Percentiles rank a stretch among this genome's conserved stretches.
phyloP scores from a whole-genome alignment of 345 rosid species.

The Schrenkiella parvula region DNA sequence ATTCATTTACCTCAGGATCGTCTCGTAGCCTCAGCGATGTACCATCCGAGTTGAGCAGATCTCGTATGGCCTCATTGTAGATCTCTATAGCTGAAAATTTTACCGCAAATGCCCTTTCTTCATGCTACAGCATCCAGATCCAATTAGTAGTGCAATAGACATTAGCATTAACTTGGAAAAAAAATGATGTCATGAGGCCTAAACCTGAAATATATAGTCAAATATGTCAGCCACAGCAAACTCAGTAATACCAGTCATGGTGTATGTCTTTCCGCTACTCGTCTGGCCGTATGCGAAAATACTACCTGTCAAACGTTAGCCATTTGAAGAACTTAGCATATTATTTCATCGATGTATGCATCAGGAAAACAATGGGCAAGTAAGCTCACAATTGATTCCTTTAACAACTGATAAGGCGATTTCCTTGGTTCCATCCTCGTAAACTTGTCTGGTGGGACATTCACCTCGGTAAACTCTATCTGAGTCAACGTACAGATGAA shows the following conservation, averaged over 20 bases:
- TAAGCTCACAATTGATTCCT: conserved; percentile 83
- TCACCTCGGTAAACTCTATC: conserved; percentile 88
- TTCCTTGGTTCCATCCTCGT: conserved; percentile 76
- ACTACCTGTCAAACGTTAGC: conserved; percentile 53
- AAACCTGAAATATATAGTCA: conserved; percentile 72
- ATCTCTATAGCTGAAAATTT: conserved; percentile 96
- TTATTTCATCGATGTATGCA: neutral
- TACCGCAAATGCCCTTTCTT: conserved; percentile 83
- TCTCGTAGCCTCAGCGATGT: conserved; percentile 79
- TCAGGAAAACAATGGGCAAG: neutral
- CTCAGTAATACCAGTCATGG: conserved; percentile 90
- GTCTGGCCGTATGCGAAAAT: conserved; percentile 99
- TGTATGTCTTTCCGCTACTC: conserved; percentile 98
- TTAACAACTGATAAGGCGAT: conserved; percentile 80
- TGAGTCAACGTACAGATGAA: conserved; percentile 2
- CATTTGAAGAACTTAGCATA: neutral
- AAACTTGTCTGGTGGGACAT: conserved; percentile 66
- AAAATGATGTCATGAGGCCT: neutral
- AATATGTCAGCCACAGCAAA: conserved; percentile 82
- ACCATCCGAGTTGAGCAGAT: conserved; percentile 64
- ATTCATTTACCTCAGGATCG: conserved; percentile 68
- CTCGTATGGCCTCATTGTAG: conserved; percentile 91
- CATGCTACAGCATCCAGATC: conserved; percentile 52
- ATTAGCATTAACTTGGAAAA: neutral
- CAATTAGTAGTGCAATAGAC: conserved; percentile 1